Percentiles rank a stretch among this genome's conserved stretches.
Conservation (phyloP, 2,329 filamentous ascomycete genomes). For the Orbilia javanica region DNA sequence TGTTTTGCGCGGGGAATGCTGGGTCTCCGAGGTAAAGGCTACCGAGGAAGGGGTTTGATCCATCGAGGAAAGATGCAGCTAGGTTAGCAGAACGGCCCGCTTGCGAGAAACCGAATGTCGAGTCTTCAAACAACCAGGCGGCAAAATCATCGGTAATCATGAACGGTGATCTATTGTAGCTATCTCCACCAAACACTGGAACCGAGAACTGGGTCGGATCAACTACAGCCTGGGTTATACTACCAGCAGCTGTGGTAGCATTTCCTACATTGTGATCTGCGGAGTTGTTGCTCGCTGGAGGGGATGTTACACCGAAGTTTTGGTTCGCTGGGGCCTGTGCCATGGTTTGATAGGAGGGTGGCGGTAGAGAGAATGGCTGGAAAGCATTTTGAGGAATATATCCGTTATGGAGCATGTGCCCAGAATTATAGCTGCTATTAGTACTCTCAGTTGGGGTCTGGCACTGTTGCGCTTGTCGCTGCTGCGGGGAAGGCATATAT, state of each 20-base stretch:
- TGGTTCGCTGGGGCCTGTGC: slow-evolving; percentile 60
- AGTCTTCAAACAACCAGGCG: slow-evolving; percentile 76
- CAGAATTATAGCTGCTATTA: slow-evolving; percentile 50
- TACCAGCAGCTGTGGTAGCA: slow-evolving; percentile 65
- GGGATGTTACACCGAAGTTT: slow-evolving; percentile 64
- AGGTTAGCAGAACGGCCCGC: slow-evolving; percentile 47
- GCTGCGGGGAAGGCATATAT: slow-evolving; percentile 58
- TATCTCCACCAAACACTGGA: slow-evolving; percentile 87
- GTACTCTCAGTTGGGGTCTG: slow-evolving; percentile 54
- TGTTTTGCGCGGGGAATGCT: slow-evolving; percentile 61
- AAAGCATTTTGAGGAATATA: slow-evolving; percentile 64
- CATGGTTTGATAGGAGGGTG: slow-evolving; percentile 62
- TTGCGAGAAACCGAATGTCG: slow-evolving; percentile 61
- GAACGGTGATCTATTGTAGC: slow-evolving; percentile 86
- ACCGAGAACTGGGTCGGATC: slow-evolving; percentile 71
- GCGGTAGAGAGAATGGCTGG: slow-evolving; percentile 60
- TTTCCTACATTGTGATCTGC: slow-evolving; percentile 61
- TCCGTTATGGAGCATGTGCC: slow-evolving; percentile 62
- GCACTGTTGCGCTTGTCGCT: slow-evolving; percentile 47
- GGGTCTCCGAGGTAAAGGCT: slow-evolving; percentile 70
- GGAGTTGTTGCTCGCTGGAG: slow-evolving; percentile 64
- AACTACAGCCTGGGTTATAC: slow-evolving; percentile 65
- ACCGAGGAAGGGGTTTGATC: slow-evolving; percentile 46
- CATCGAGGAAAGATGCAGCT: slow-evolving; percentile 53
- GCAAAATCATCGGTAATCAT: slow-evolving; percentile 89